Evolutionary conservation across 768 basidiomycete species (phyloP).

Genomic region (Boletus bicolor): DNA sequence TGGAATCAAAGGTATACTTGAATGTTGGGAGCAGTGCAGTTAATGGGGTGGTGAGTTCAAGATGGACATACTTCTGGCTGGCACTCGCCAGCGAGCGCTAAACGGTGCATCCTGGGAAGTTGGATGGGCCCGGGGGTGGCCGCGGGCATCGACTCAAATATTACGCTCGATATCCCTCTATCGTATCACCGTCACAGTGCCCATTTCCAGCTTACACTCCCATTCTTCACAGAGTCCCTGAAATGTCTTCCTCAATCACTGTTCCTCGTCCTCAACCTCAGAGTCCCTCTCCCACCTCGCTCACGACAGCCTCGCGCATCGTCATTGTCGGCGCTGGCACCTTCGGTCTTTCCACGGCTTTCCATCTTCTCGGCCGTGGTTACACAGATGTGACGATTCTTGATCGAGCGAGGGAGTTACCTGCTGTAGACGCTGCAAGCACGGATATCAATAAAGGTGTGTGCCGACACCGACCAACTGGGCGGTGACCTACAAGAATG

Average conservation of each 20-base stretch:
- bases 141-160: no score
- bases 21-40: not conserved
- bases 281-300: not conserved
- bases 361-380: conserved; percentile 67
- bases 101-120: no score
- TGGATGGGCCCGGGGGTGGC: no score
- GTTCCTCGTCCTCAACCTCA: not conserved
- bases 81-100: no score
- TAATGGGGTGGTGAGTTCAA: no score
- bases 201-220: not conserved
- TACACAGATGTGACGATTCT: conserved; percentile 71
- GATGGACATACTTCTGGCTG: no score
- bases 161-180: not conserved
- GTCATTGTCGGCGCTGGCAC: conserved; percentile 80
- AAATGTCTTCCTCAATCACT: conserved; percentile 1
- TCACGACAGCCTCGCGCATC: conserved; percentile 17
- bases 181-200: not conserved
- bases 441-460: conserved; percentile 46
- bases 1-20: not conserved
- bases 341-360: conserved; percentile 86
- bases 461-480: not conserved
- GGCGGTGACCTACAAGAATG: not conserved
- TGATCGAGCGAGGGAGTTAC: conserved; percentile 65
- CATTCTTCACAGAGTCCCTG: not conserved
- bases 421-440: conserved; percentile 80